Conservation (phyloP, 2,329 filamentous ascomycete species). For the Penicillium sp. region DNA sequence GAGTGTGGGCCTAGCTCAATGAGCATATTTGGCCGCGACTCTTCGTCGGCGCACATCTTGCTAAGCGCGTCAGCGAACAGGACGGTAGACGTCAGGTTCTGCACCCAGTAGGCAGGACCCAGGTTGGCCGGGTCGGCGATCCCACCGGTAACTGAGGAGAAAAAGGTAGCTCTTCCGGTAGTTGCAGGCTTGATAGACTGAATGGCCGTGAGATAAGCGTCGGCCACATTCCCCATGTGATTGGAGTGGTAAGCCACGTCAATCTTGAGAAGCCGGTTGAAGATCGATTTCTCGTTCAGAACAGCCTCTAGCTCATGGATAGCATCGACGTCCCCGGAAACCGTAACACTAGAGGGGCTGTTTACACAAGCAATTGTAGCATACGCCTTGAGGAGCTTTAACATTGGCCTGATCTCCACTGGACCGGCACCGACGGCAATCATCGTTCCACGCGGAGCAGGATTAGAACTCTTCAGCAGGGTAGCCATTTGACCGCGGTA, state of each 20-base stretch:
- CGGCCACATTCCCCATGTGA: conserved; percentile 25
- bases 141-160: conserved; percentile 21
- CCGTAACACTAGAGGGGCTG: conserved; percentile 25
- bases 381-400: conserved; percentile 17
- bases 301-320: conserved; percentile 19
- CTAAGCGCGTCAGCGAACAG: conserved; percentile 24
- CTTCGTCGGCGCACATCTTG: conserved; percentile 20
- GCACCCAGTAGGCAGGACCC: conserved; percentile 29
- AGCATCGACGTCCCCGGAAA: conserved; percentile 22
- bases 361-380: conserved; percentile 25
- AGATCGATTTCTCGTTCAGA: conserved; percentile 19
- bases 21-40: conserved; percentile 18
- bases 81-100: conserved; percentile 28
- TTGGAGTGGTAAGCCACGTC: conserved; percentile 30
- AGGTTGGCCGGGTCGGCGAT: conserved; percentile 19
- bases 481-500: conserved; percentile 24
- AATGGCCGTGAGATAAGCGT: conserved; percentile 21
- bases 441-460: conserved; percentile 31
- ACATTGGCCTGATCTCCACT: conserved; percentile 17
- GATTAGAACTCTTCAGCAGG: conserved; percentile 19
- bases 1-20: conserved; percentile 41
- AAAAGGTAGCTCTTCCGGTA: conserved; percentile 22
- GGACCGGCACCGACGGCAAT: conserved; percentile 29
- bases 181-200: conserved; percentile 17
- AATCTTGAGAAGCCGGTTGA: conserved; percentile 33